Evolutionary conservation across 768 basidiomycete species (phyloP).

Genomic region (Glaciozyma martinii): DNA sequence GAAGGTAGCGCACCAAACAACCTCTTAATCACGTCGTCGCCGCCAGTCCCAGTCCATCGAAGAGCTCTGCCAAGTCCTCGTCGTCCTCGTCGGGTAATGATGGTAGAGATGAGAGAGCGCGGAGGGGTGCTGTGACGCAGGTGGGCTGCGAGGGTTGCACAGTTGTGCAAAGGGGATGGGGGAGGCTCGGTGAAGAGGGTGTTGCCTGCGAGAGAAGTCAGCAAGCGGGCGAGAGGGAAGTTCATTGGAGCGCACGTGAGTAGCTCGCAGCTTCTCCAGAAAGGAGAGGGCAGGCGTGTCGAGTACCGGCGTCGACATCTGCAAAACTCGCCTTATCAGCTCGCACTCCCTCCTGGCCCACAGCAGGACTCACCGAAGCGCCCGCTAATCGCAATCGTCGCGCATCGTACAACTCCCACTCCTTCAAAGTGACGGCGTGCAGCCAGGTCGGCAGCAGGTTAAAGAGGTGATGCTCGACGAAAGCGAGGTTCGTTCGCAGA

Average conservation of each 20-base stretch:
- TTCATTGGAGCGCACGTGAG: background rate
- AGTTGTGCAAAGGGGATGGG: background rate
- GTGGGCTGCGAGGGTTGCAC: too few species aligned
- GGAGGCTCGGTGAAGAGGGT: background rate
- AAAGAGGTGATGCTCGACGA: constrained; percentile 27
- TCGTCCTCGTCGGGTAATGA: background rate
- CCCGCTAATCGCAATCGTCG: background rate
- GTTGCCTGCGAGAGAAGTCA: background rate
- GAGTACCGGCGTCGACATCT: background rate
- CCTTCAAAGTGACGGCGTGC: constrained; percentile 3
- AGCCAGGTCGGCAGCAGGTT: constrained; percentile 17
- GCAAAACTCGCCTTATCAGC: background rate
- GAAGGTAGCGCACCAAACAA: too few species aligned
- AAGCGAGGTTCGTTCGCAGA: constrained; percentile 12
- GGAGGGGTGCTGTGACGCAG: background rate
- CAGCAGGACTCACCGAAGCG: background rate
- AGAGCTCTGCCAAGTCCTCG: background rate
- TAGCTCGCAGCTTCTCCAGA: constrained; percentile 15
- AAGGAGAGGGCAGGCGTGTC: background rate
- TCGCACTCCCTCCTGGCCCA: background rate
- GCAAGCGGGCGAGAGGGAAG: background rate
- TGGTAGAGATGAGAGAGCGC: background rate
- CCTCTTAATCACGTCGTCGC: too few species aligned
- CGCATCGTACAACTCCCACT: constrained; percentile 9
- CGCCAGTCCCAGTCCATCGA: background rate